Base-by-base conservation (phyloP, 106 monocot species). In the Apostasia shenzhenica region DNA sequence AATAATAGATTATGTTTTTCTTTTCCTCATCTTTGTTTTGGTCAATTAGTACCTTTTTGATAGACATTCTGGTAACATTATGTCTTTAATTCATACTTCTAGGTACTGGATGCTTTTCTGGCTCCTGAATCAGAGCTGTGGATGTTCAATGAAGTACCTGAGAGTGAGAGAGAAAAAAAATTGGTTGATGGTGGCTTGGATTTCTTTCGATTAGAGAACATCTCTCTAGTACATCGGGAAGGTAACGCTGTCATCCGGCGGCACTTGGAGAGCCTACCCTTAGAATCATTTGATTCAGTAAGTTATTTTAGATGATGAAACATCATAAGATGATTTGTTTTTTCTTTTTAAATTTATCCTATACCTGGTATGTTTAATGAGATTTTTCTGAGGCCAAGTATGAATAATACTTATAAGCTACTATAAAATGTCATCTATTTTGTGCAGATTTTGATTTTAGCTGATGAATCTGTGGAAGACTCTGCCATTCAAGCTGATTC, bases 401-500 rank as follows among this genome's bases (percentile, higher is more conserved):
- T 50, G 50, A 8, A 50, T 5, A 8, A 50, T 50, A 50, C 4
- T 59, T 59, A 59, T 59, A 40, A 59, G 59, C 40, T 40, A 9
- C 37, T 59, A 40, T 41, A 39, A 14, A 62, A 48, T 40, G 39
- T 61, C 1, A 47, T n/a, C 26, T 5, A 14, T 48, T 49, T 14
- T 26, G 6, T 73, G 48, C 70, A 88, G 87, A 88, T 88, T 61
- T 64, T 88, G 81, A 88, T 88, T 73, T 78, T 88, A 78, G 87
- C 87, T 37, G 87, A 88, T 75, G 87, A 88, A 71, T 83, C 87
- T 67, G 83, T 88, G 51, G 87, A 88, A 73, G 87, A 88, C 45
- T 88, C 87, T 66, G 87, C 87, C 51, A 73, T 88, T 67, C 87
- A 88, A 82, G 87, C 87, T 73, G 87, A 88, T 81, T 88, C 87